phyloP scores from a whole-genome alignment of 2,329 filamentous ascomycete species.

The Aureobasidium melanogenum region DNA sequence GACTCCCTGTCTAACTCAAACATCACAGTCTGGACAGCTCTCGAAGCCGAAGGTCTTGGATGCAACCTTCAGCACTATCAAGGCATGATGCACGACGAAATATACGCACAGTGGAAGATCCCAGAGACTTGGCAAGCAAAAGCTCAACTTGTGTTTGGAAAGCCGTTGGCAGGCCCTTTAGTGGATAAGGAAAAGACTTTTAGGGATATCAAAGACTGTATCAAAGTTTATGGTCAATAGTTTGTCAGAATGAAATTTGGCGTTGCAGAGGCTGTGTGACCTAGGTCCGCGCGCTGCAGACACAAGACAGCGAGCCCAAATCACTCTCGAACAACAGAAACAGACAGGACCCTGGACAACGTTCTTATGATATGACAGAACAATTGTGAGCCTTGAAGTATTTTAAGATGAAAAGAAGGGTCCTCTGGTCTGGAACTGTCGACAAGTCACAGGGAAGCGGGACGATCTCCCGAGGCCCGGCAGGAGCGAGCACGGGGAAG shows the following conservation, averaged over 20 bases:
- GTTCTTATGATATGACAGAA: not conserved
- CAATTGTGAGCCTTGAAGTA: not conserved
- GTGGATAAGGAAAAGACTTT: constrained; percentile 22
- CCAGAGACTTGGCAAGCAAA: constrained; percentile 21
- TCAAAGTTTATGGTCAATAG: constrained; percentile 17
- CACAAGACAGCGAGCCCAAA: too few species aligned
- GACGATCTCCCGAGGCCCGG: not conserved
- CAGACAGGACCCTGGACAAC: not conserved
- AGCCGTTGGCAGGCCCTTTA: constrained; percentile 17
- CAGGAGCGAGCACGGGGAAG: not conserved
- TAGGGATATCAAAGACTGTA: constrained; percentile 21
- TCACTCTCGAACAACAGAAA: not conserved
- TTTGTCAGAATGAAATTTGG: too few species aligned
- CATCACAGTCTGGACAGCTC: constrained; percentile 19
- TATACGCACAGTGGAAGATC: constrained; percentile 19
- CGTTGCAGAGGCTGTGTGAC: too few species aligned
- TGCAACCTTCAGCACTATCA: constrained; percentile 24
- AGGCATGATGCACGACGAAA: constrained; percentile 18
- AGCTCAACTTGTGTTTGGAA: constrained; percentile 23
- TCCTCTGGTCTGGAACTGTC: not conserved
- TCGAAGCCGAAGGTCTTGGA: constrained; percentile 22
- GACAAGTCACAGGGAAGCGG: not conserved
- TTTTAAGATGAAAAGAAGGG: not conserved
- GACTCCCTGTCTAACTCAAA: not conserved
- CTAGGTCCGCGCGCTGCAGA: too few species aligned